phyloP scores from a whole-genome alignment of 2,329 filamentous ascomycete species.

The Nigrograna mackinnonii region DNA sequence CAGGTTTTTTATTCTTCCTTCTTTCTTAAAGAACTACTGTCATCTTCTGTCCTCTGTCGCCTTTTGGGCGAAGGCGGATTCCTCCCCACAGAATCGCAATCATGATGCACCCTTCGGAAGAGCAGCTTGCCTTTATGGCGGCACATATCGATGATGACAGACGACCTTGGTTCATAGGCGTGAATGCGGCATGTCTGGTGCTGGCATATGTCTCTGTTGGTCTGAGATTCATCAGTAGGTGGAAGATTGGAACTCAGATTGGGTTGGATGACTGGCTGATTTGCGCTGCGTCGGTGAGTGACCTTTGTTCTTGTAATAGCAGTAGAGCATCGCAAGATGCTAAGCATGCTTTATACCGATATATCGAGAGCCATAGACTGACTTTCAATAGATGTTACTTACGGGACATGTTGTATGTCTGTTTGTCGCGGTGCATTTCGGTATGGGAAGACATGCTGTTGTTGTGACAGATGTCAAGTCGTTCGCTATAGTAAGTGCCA shows the following conservation, averaged over 20 bases:
- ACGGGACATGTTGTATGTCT: slow-evolving; percentile 7
- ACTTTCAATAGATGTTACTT: slow-evolving; percentile 4
- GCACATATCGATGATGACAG: slow-evolving; percentile 10
- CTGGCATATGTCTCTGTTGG: slow-evolving; percentile 7
- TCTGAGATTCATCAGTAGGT: slow-evolving; percentile 7
- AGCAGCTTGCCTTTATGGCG: slow-evolving; percentile 8
- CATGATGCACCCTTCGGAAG: no score
- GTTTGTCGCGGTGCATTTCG: slow-evolving; percentile 1
- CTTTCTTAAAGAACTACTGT: no score
- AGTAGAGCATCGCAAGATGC: not conserved
- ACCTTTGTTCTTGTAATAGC: not conserved
- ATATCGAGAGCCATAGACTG: not conserved
- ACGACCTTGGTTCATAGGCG: slow-evolving; percentile 7
- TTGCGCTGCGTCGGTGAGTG: slow-evolving; percentile 9
- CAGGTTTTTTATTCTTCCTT: no score
- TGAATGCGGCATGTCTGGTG: slow-evolving; percentile 7
- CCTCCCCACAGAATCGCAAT: no score
- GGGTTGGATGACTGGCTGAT: slow-evolving; percentile 16
- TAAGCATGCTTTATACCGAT: not conserved
- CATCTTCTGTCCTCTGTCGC: no score
- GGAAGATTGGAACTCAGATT: slow-evolving; percentile 12
- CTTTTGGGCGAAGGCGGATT: no score
- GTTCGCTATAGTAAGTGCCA: slow-evolving; percentile 8
- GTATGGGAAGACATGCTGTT: slow-evolving; percentile 12
- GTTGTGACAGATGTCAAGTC: slow-evolving; percentile 3